Percentiles rank a stretch among this genome's conserved stretches.
Evolutionary conservation across 1,284 basidiomycete species (phyloP).

Genomic region (Meripilus lineatus): DNA sequence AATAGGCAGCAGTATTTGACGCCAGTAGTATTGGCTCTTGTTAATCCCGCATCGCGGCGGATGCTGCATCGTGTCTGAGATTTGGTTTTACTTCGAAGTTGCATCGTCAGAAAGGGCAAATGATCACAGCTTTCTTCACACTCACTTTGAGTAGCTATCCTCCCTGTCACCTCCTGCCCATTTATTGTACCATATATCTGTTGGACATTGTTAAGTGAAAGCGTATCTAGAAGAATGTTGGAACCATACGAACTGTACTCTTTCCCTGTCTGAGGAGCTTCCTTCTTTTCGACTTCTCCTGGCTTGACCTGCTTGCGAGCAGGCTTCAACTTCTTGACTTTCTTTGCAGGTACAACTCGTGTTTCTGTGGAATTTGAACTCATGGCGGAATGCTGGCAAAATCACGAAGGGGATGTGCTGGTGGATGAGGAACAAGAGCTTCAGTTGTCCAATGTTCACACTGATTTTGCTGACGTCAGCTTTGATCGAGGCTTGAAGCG

Average conservation of each 20-base stretch:
- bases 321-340: conserved; percentile 61
- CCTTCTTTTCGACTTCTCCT: conserved; percentile 85
- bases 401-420: conserved; percentile 1
- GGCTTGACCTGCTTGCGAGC: conserved; percentile 88
- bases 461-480: too few species aligned
- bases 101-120: conserved; percentile 5
- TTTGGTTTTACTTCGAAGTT: conserved; percentile 78
- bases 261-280: conserved; percentile 87
- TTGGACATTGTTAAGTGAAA: conserved; percentile 4
- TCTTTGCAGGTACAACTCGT: conserved; percentile 32
- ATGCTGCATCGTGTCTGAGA: conserved; percentile 89
- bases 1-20: conserved; percentile 94
- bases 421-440: conserved; percentile 3
- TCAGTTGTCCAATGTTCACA: conserved; percentile 8
- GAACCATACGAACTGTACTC: conserved; percentile 77
- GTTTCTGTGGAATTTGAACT: conserved; percentile 22
- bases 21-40: conserved; percentile 87
- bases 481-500: too few species aligned
- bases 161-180: conserved; percentile 96
- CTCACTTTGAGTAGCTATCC: conserved; percentile 88
- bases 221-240: conserved; percentile 9
- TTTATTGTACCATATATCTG: conserved; percentile 99
- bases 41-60: conserved; percentile 87
- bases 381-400: too few species aligned
- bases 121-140: conserved; percentile 14